Conservation (phyloP, 2,329 filamentous ascomycete genomes). For the Fusarium gaditjirri region DNA sequence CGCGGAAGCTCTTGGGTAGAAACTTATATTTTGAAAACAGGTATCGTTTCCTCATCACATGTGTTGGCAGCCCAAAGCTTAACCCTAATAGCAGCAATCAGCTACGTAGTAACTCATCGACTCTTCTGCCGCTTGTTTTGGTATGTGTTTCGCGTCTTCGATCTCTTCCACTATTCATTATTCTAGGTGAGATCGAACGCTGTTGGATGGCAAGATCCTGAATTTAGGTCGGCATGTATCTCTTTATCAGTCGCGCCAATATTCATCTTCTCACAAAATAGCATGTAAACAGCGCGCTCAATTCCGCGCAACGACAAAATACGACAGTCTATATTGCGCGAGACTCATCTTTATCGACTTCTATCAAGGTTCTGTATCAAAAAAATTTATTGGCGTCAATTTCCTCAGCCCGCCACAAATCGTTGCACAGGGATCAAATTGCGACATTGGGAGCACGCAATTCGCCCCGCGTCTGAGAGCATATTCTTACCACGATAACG, state of each 20-base stretch:
- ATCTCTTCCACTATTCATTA: not conserved
- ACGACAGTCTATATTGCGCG: rapidly evolving
- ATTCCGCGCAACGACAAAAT: not conserved
- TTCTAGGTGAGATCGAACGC: not conserved
- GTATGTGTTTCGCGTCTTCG: rapidly evolving
- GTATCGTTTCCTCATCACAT: too few species aligned
- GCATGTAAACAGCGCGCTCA: rapidly evolving
- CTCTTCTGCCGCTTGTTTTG: not conserved
- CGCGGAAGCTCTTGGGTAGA: too few species aligned
- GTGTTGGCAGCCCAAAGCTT: too few species aligned
- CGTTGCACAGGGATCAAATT: not conserved
- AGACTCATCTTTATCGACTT: rapidly evolving
- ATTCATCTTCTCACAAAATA: not conserved
- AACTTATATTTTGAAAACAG: too few species aligned
- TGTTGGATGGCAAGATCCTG: rapidly evolving
- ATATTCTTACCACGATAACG: not conserved
- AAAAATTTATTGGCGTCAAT: not conserved
- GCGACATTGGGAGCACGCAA: not conserved
- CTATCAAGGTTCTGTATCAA: rapidly evolving
- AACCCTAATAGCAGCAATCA: too few species aligned
- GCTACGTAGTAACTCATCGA: too few species aligned
- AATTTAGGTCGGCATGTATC: rapidly evolving
- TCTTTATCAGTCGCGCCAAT: not conserved
- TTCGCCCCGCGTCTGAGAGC: not conserved
- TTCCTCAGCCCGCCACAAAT: not conserved